Conservation (phyloP, 2,329 filamentous ascomycete species). For the Verticillium isaacii region DNA sequence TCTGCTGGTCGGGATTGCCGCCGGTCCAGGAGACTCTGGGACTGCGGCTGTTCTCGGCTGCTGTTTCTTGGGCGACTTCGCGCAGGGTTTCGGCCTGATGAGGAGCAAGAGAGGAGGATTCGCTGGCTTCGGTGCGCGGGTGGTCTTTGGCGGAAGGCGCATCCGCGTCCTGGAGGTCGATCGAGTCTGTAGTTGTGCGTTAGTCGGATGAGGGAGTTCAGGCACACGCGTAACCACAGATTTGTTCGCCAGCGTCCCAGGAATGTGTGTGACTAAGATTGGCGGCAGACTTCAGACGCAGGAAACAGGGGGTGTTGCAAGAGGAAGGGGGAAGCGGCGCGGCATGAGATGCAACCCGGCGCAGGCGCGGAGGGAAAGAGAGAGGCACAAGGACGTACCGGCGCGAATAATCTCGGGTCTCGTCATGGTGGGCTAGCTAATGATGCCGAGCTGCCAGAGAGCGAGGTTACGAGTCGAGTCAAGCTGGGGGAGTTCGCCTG, state of each 20-base stretch:
- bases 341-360: constrained; percentile 9
- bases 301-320: background rate
- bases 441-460: background rate
- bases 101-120: constrained; percentile 49
- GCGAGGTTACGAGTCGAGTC: background rate
- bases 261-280: background rate
- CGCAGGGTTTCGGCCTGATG: constrained; percentile 84
- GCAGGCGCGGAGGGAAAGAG: background rate
- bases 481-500: background rate
- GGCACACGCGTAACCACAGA: background rate
- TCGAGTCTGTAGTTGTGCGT: constrained; percentile 62
- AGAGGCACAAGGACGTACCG: constrained; percentile 36
- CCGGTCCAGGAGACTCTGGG: constrained; percentile 54
- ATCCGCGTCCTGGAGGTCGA: constrained; percentile 85
- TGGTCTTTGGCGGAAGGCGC: constrained; percentile 84
- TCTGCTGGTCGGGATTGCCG: constrained; percentile 34
- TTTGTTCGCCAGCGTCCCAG: background rate
- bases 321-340: constrained; percentile 10
- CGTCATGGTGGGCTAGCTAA: constrained; percentile 41
- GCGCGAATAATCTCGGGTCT: constrained; percentile 56
- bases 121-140: constrained; percentile 44
- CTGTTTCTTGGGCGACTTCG: constrained; percentile 71
- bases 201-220: background rate
- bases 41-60: constrained; percentile 64
- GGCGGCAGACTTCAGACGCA: background rate